Conservation (phyloP, 345 rosid genomes). For the Populus nigra region DNA sequence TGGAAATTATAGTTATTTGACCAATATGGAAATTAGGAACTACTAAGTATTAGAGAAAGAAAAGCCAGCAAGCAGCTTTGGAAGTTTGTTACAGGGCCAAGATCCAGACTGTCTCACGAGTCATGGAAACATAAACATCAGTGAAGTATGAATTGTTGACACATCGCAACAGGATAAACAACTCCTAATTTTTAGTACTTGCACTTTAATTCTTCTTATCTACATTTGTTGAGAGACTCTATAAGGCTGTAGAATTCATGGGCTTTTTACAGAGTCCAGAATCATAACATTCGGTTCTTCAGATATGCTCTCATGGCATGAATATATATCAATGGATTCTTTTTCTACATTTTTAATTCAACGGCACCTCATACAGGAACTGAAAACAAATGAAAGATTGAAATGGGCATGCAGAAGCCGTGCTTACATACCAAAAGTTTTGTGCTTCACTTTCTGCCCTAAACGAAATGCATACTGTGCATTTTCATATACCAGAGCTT, state of each 20-base stretch:
- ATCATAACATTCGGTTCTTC: background rate
- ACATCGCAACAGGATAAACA: background rate
- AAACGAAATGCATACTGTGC: slow-evolving; percentile 76
- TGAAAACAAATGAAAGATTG: background rate
- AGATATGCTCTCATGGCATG: background rate
- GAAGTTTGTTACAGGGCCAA: background rate
- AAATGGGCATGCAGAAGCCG: slow-evolving; percentile 10
- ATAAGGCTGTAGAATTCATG: background rate
- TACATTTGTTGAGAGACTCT: background rate
- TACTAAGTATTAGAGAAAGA: background rate
- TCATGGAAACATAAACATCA: background rate
- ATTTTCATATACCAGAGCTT: slow-evolving; percentile 75
- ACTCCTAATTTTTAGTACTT: background rate
- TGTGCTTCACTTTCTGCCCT: slow-evolving; percentile 91
- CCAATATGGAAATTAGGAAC: background rate
- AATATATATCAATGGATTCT: background rate
- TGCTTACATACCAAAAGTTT: slow-evolving; percentile 51
- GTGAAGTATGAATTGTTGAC: background rate
- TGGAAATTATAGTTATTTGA: background rate
- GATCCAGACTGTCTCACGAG: background rate
- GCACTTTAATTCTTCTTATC: background rate
- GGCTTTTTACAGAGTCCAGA: background rate
- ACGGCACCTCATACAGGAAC: background rate
- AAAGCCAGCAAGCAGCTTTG: background rate
- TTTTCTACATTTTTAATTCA: background rate